Conservation (phyloP, 1,284 basidiomycete species). For the Ganoderma leucocontextum region DNA sequence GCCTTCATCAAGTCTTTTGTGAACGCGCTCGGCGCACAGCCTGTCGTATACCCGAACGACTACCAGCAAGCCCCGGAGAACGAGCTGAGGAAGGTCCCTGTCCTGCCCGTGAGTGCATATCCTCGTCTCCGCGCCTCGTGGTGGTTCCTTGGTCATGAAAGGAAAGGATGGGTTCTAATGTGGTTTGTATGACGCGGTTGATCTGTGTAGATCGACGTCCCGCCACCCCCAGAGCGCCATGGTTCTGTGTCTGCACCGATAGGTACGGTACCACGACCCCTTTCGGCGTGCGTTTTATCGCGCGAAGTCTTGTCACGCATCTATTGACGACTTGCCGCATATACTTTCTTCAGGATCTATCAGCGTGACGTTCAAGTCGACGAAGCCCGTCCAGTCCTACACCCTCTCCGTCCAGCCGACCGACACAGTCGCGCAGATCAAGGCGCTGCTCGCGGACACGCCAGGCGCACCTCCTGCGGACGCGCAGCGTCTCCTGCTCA, state of each 20-base stretch:
- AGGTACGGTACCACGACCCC: slow-evolving; percentile 39
- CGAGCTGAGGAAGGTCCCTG: slow-evolving; percentile 76
- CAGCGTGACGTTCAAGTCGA: slow-evolving; percentile 84
- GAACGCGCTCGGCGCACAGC: slow-evolving; percentile 73
- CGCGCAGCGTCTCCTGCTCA: slow-evolving; percentile 85
- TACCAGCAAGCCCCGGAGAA: slow-evolving; percentile 80
- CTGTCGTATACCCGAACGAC: slow-evolving; percentile 76
- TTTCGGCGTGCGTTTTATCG: neutral
- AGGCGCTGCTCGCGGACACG: slow-evolving; percentile 70
- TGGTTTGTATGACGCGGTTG: neutral
- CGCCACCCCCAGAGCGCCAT: slow-evolving; percentile 62
- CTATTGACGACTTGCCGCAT: neutral
- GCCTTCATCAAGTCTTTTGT: slow-evolving; percentile 79
- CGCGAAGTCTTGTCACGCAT: neutral
- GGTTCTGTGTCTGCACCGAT: slow-evolving; percentile 45
- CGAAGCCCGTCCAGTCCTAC: slow-evolving; percentile 85
- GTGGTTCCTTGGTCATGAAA: neutral
- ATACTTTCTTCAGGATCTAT: slow-evolving; percentile 55
- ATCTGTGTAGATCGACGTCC: slow-evolving; percentile 60
- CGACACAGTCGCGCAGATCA: slow-evolving; percentile 83
- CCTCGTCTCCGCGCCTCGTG: neutral
- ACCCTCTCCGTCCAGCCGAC: slow-evolving; percentile 75
- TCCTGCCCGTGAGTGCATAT: slow-evolving; percentile 65
- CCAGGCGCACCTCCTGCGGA: slow-evolving; percentile 75
- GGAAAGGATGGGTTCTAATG: slow-evolving; percentile 2